Evolutionary conservation across 2,329 filamentous ascomycete genomes (phyloP).

Genomic region (Cladophialophora yegresii): DNA sequence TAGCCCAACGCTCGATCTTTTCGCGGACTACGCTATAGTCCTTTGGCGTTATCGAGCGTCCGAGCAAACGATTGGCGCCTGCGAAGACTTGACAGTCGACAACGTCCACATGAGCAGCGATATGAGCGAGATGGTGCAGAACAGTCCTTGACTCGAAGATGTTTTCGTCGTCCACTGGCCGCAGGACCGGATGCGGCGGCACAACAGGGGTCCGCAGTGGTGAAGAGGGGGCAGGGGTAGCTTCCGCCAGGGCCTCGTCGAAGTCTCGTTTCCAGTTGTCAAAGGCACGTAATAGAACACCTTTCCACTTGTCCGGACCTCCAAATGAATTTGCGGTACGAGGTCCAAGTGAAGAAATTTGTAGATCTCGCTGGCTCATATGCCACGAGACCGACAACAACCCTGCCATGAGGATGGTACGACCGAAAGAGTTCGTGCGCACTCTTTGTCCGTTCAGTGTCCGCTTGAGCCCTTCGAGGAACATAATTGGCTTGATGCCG

Average conservation of each 20-base stretch:
- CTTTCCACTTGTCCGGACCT: constrained; percentile 87
- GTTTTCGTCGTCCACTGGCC: constrained; percentile 60
- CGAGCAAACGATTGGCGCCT: constrained; percentile 78
- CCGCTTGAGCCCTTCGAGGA: constrained; percentile 86
- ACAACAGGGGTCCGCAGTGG: constrained; percentile 51
- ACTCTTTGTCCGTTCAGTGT: constrained; percentile 85
- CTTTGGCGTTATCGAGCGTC: constrained; percentile 76
- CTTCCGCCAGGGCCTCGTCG: constrained; percentile 72
- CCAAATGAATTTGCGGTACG: constrained; percentile 73
- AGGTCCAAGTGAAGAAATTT: constrained; percentile 77
- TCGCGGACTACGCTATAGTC: constrained; percentile 78
- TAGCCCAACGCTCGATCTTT: constrained; percentile 83
- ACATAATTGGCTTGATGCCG: constrained; percentile 80
- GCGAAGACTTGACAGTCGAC: constrained; percentile 98
- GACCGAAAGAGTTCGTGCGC: constrained; percentile 87
- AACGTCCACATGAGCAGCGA: constrained; percentile 96
- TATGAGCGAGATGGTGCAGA: constrained; percentile 89
- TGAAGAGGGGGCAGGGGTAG: constrained; percentile 41
- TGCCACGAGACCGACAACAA: constrained; percentile 94
- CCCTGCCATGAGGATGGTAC: constrained; percentile 91
- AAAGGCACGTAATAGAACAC: constrained; percentile 80
- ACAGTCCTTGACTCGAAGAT: constrained; percentile 88
- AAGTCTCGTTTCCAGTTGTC: constrained; percentile 94
- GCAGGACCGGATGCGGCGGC: constrained; percentile 41
- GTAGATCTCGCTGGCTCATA: constrained; percentile 93